Evolutionary conservation across 83 land plant species (phyloP).

Genomic region (Diphasiastrum complanatum): DNA sequence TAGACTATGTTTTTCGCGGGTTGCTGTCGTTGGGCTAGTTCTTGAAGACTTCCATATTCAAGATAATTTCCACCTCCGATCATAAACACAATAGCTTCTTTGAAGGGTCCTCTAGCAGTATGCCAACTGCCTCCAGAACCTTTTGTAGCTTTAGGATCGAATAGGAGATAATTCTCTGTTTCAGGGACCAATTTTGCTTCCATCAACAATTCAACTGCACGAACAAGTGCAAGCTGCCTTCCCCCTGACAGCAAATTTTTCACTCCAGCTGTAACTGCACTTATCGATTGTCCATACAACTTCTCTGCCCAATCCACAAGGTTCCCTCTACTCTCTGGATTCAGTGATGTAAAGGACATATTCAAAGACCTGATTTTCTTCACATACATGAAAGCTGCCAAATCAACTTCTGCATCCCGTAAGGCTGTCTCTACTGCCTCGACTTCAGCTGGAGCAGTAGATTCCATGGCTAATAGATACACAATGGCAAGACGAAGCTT

Average conservation of each 20-base stretch:
- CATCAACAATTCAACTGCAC: constrained; percentile 86
- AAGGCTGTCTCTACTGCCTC: constrained; percentile 77
- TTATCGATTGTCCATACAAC: constrained; percentile 80
- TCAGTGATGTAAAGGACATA: constrained; percentile 52
- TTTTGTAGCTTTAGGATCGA: constrained; percentile 90
- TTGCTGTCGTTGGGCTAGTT: constrained; percentile 66
- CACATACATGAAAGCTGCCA: constrained; percentile 76
- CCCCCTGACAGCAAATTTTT: constrained; percentile 81
- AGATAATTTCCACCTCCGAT: constrained; percentile 95
- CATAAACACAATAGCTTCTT: constrained; percentile 96
- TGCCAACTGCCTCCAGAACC: constrained; percentile 44
- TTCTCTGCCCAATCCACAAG: constrained; percentile 89
- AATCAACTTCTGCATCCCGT: constrained; percentile 71
- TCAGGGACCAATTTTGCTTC: constrained; percentile 80
- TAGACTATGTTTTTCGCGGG: constrained; percentile 74
- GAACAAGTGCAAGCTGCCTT: constrained; percentile 68
- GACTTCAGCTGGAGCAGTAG: constrained; percentile 54
- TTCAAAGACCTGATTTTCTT: constrained; percentile 87
- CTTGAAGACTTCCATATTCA: constrained; percentile 82
- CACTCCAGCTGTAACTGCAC: constrained; percentile 94
- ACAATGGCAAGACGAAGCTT: constrained; percentile 82
- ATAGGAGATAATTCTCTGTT: constrained; percentile 62
- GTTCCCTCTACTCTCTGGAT: constrained; percentile 67
- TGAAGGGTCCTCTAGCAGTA: constrained; percentile 74
- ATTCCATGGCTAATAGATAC: constrained; percentile 68